These are phyloP conservation scores for Boletus edulis DNA, from an alignment of 768 basidiomycete species.

Conservation along the genomic window DNA sequence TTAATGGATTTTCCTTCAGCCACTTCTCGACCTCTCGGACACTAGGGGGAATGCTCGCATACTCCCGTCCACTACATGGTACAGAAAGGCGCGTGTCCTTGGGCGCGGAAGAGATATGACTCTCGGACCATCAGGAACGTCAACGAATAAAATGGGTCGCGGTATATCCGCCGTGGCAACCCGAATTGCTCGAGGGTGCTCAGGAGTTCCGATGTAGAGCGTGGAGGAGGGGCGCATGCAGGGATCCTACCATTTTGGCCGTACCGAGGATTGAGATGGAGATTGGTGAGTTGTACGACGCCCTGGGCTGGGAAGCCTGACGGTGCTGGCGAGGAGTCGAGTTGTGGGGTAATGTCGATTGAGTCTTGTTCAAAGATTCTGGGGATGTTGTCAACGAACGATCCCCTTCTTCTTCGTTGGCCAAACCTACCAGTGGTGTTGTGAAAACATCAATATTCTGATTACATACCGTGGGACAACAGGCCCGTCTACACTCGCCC, in stretches of 20 bases:
- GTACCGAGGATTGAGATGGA: conserved; percentile 2
- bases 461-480: too few relatives aligned
- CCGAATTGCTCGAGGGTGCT: conserved; percentile 43
- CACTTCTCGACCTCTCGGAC: conserved; percentile 52
- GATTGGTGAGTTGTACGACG: conserved; percentile 16
- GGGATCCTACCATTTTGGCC: conserved; percentile 26
- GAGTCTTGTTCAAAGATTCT: conserved; percentile 18
- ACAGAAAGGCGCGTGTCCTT: conserved; percentile 4
- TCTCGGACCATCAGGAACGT: conserved; percentile 64
- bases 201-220: conserved; percentile 46
- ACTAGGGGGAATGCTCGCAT: conserved; percentile 66
- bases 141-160: conserved; percentile 76
- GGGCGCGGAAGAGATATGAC: conserved; percentile 24
- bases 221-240: conserved; percentile 49
- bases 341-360: neutral
- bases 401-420: too few relatives aligned
- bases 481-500: neutral
- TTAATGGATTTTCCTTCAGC: conserved; percentile 37
- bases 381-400: neutral
- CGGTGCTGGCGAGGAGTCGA: neutral
- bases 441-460: too few relatives aligned
- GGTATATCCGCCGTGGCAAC: conserved; percentile 63
- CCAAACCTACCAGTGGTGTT: too few relatives aligned
- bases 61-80: conserved; percentile 75
- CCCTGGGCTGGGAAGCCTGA: conserved; percentile 6